Conservation (phyloP, 192 early-diverging fungal species). For the Coemansia sp. region DNA sequence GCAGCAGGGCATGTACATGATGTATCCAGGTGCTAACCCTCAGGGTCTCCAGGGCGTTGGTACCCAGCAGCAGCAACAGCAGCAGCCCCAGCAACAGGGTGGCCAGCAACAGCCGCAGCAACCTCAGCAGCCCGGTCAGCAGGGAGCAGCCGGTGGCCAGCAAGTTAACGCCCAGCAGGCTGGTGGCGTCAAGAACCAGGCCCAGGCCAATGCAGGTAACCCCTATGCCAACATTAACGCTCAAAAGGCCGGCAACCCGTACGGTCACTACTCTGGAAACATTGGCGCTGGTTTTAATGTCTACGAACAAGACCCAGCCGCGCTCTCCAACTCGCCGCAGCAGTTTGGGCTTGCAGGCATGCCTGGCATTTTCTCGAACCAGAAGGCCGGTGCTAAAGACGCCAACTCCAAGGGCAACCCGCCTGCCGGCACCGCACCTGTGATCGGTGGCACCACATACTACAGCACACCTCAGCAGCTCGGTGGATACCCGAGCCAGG, state of each 20-base stretch:
- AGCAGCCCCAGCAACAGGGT: conserved; percentile 32
- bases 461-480: conserved; percentile 51
- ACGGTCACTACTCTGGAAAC: conserved; percentile 47
- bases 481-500: conserved; percentile 44
- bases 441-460: conserved; percentile 52
- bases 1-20: conserved; percentile 88
- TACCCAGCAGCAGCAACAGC: conserved; percentile 41
- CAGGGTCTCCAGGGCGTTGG: conserved; percentile 30
- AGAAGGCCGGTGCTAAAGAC: conserved; percentile 44
- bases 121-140: conserved; percentile 23
- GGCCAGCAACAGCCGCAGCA: conserved; percentile 52
- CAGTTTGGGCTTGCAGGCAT: conserved; percentile 48
- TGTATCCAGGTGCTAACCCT: conserved; percentile 57
- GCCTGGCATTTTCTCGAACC: conserved; percentile 40
- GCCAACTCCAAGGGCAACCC: conserved; percentile 26
- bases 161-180: conserved; percentile 30
- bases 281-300: conserved; percentile 41
- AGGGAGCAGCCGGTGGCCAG: conserved; percentile 17
- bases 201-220: conserved; percentile 22
- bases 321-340: conserved; percentile 42
- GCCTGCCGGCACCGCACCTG: conserved; percentile 36
- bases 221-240: conserved; percentile 45
- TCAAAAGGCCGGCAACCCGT: conserved; percentile 48
- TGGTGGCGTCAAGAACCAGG: conserved; percentile 36
- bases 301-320: conserved; percentile 49